Base-by-base conservation (phyloP, 495 filamentous ascomycete genomes). In the Penicillium paxilli region DNA sequence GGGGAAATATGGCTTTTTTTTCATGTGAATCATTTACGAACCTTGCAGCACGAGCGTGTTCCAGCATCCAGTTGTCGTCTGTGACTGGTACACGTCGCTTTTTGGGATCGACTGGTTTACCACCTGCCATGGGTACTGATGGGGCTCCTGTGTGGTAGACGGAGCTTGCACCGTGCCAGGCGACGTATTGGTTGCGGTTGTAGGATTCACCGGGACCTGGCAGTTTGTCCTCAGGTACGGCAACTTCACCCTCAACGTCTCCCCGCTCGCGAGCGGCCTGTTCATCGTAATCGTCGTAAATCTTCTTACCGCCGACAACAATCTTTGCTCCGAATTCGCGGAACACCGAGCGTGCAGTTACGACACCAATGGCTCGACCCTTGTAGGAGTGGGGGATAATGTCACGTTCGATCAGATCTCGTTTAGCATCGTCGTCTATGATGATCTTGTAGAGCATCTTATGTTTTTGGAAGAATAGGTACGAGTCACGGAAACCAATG, bases 321-420 rank as follows among this genome's bases (percentile, higher is more conserved):
- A 98, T 98, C 48, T 88, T 83, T 1, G 95, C 87, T 47, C 94
- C 94, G 56, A 98, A 98, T 67, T 98, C 94, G 26, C 95, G 83
- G 71, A 97, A 98, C 17, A 98, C 95, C 6, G 94, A 97, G 17
- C 95, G 83, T 23, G 94, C 94, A 11, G 94, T 97, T 42, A 97
- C 94, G 22, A 98, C 91, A 71, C 94, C 94, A 66, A 98, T 98
- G 16, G 94, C 90, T 41, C 94, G 89, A 54, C 94, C 94, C 68
- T 98, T 98, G 83, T 98, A 98, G 28, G 88, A 93, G 77, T 96
- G 92, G 3, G 94, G 94, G 52, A 98, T 96, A 55, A 98, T 83
- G 21, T 94, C 87, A 44, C 94, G 88, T 35, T 92, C 90, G 57
- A 98, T 98, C 67, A 97, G 81, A 64, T 96, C 92, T 47, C 85